phyloP scores from a whole-genome alignment of 2,329 filamentous ascomycete species.

The Alternaria ethzedia region DNA sequence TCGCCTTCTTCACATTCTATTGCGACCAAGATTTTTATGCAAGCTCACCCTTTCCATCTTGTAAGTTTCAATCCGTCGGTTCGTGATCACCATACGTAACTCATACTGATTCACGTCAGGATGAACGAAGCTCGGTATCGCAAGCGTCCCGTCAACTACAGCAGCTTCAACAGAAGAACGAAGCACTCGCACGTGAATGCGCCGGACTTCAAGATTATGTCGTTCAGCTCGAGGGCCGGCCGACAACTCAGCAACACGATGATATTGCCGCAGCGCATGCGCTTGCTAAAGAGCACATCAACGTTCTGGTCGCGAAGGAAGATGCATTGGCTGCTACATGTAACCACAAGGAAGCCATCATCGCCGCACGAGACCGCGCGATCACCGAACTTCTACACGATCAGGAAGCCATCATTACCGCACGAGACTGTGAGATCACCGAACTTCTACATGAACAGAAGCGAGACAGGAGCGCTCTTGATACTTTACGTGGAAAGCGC shows the following conservation, averaged over 20 bases:
- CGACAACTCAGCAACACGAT: not conserved
- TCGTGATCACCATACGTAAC: not conserved
- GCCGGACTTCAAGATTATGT: fast-evolving
- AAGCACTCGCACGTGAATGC: not conserved
- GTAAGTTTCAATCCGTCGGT: not conserved
- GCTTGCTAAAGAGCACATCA: not conserved
- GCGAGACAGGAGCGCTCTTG: not conserved
- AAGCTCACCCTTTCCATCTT: not conserved
- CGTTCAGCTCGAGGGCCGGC: not conserved
- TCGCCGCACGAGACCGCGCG: not conserved
- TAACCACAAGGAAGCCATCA: not conserved
- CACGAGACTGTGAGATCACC: not conserved
- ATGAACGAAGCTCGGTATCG: not conserved
- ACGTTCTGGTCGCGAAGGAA: not conserved
- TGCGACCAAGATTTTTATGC: not conserved
- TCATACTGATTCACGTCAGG: not conserved
- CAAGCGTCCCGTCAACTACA: not conserved
- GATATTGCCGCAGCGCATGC: not conserved
- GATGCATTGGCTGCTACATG: not conserved
- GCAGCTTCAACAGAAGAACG: not conserved
- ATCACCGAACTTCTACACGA: not conserved
- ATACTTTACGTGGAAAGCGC: not conserved
- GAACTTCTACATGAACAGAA: not conserved
- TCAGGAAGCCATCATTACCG: not conserved
- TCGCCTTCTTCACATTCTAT: not conserved